Evolutionary conservation across 306 rosid genomes (phyloP).

Genomic region (Vigna reflexopilosa): DNA sequence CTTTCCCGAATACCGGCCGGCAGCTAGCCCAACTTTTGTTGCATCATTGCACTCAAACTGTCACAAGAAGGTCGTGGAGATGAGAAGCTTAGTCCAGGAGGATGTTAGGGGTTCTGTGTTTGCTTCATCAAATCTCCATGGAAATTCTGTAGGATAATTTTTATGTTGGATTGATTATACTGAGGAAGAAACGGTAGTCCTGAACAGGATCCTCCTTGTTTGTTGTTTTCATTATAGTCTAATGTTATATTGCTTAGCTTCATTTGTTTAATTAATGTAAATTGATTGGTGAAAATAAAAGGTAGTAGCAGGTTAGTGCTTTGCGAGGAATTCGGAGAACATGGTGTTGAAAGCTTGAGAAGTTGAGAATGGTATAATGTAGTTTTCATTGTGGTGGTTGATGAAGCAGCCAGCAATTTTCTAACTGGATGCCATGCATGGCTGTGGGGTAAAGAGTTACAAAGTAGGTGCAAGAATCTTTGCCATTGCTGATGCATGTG

Average conservation of each 20-base stretch:
- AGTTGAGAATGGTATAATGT: conserved; percentile 30
- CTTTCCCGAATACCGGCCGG: conserved; percentile 85
- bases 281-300: conserved; percentile 57
- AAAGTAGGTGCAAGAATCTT: conserved; percentile 18
- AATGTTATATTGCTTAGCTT: conserved; percentile 51
- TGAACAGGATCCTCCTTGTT: conserved; percentile 57
- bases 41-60: conserved; percentile 76
- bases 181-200: conserved; percentile 46
- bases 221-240: conserved; percentile 46
- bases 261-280: conserved; percentile 55
- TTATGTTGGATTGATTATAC: conserved; percentile 47
- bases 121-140: conserved; percentile 46
- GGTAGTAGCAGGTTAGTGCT: conserved; percentile 45
- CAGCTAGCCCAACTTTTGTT: conserved; percentile 80
- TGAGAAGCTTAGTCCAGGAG: conserved; percentile 59
- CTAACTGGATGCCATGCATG: conserved; percentile 37
- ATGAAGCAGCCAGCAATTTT: conserved; percentile 28
- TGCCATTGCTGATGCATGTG: conserved; percentile 43
- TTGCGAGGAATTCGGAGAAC: conserved; percentile 48
- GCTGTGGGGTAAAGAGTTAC: conserved; percentile 21
- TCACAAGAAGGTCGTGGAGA: conserved; percentile 86
- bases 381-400: background rate
- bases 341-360: conserved; percentile 10
- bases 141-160: conserved; percentile 49
- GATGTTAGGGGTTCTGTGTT: conserved; percentile 40